Base-by-base conservation (phyloP, 768 basidiomycete genomes). In the Termitomyces sp. region DNA sequence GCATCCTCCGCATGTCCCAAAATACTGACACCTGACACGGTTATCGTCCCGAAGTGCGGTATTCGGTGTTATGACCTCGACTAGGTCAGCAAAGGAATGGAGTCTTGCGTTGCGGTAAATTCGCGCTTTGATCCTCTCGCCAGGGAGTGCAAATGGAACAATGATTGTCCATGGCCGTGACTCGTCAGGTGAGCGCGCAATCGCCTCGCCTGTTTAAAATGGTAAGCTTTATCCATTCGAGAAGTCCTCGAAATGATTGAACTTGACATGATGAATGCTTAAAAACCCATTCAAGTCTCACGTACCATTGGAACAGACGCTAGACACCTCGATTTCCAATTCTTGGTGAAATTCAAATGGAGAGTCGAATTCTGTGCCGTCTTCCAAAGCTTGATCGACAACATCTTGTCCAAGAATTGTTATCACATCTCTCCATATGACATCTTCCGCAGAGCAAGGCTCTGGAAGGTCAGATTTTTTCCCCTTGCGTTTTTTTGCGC, bases 1-100 rank as follows among this genome's bases (percentile, higher is more conserved):
- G 68, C 96, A 99, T 2, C 96, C 96, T 0, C 84, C 91, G 70
- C 95, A 98, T 40, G 74, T 76, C 0, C 89, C 89, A 74, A 97
- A 98, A 68, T 98, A 94, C 60, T 84, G 82, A 73, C 96, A 98
- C 60, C 79, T 76, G 0, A 90, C 80, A 24, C 82, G 74, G 30
- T 70, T 76, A 62, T 83, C 75, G 62, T 94, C 90, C 53, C 94
- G 75, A 55, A 89, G 71, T 40, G 78, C 79, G 0, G 68, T 59
- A 68, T 89, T 94, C n/a, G 86, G 82, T 1, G 70, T 71, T 35
- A 88, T 58, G 28, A 94, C 75, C 48, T 81, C 76, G 5, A 96
- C 40, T 0, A 94, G 77, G 63, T 94, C 90, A 6, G 86, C 93
- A 56, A 83, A 78, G 5, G 92, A 92, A 68, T 90, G 81, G 61